Evolutionary conservation across 2,329 filamentous ascomycete genomes (phyloP).

Genomic region (Exophiala aquamarina): DNA sequence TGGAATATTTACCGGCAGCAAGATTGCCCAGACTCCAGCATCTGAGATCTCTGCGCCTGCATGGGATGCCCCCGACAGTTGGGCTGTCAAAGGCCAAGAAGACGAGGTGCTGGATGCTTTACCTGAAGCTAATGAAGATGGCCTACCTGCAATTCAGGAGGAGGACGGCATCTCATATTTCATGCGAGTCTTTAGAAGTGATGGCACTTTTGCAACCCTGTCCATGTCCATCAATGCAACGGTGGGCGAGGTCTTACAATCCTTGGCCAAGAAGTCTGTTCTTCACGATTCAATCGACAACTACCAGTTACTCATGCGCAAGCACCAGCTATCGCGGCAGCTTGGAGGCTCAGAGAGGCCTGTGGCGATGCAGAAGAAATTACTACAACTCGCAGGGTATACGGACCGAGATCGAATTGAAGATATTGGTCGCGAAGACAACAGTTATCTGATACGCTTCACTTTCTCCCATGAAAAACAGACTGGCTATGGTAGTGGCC

Average conservation of each 20-base stretch:
- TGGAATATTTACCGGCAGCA: constrained; percentile 36
- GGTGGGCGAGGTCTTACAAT: constrained; percentile 81
- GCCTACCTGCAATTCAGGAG: constrained; percentile 66
- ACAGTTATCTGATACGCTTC: constrained; percentile 94
- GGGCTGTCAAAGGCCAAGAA: constrained; percentile 74
- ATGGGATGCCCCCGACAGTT: constrained; percentile 96
- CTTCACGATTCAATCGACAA: constrained; percentile 87
- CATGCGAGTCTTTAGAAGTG: constrained; percentile 90
- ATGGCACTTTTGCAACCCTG: constrained; percentile 91
- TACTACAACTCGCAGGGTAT: constrained; percentile 91
- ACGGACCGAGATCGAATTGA: constrained; percentile 82
- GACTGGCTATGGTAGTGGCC: constrained; percentile 71
- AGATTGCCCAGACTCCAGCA: constrained; percentile 31
- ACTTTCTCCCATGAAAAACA: constrained; percentile 89
- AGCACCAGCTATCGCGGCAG: constrained; percentile 84
- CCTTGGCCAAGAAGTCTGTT: constrained; percentile 92
- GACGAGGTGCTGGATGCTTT: constrained; percentile 38
- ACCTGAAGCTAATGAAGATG: constrained; percentile 59
- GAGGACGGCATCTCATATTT: constrained; percentile 79
- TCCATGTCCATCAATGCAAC: constrained; percentile 81
- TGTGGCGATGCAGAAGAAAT: constrained; percentile 83
- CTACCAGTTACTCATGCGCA: constrained; percentile 92
- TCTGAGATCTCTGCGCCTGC: constrained; percentile 52
- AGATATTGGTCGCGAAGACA: constrained; percentile 93
- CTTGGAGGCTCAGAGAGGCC: constrained; percentile 77